Conservation (phyloP, 306 rosid genomes). For the Alnus rubra region DNA sequence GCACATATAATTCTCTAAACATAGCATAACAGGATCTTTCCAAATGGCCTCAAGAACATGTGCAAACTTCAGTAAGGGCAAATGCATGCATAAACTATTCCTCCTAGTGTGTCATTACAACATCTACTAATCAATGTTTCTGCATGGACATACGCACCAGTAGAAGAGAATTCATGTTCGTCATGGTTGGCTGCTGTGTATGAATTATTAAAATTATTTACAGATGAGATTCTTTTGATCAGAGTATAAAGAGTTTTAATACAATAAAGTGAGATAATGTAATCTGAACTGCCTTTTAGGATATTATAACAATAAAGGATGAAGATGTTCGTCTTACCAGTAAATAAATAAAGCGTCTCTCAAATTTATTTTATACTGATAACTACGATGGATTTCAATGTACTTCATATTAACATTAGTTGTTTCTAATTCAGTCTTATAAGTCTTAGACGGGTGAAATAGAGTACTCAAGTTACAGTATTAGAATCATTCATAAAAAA, state of each 20-base stretch:
- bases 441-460: neutral
- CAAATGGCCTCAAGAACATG: neutral
- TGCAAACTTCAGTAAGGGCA: neutral
- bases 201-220: neutral
- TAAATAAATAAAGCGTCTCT: neutral
- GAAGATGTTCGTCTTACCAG: neutral
- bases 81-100: neutral
- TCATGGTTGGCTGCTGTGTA: neutral
- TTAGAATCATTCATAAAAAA: neutral
- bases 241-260: neutral
- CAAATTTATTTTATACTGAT: neutral
- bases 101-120: neutral
- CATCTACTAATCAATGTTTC: constrained; percentile 4
- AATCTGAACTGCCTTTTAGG: neutral
- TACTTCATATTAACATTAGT: neutral
- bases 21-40: neutral
- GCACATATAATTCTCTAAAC: neutral
- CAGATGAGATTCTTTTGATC: neutral
- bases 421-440: neutral
- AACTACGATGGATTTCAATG: neutral
- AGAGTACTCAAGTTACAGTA: neutral
- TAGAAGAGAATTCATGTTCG: neutral
- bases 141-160: neutral
- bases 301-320: neutral
- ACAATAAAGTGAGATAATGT: neutral